Conservation (phyloP, 169 alveolate species). For the Neospora caninum region DNA sequence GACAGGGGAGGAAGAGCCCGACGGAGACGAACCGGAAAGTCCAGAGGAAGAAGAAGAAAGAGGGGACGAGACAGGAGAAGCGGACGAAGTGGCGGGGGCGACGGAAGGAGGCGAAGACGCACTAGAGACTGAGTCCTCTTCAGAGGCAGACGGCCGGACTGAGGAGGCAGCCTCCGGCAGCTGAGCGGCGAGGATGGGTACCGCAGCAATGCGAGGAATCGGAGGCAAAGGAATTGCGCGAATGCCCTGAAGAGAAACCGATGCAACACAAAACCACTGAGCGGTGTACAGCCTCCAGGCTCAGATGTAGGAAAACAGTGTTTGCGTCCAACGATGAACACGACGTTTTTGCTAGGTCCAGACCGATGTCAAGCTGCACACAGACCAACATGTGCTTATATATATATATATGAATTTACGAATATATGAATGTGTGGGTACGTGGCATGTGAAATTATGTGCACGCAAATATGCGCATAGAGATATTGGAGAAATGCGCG, state of each 20-base stretch:
- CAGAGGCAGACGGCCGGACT: background rate
- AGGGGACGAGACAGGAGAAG: background rate
- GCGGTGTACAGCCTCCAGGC: no score
- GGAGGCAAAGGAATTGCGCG: constrained; percentile 25
- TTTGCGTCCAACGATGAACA: no score
- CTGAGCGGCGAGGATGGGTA: background rate
- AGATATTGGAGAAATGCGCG: no score
- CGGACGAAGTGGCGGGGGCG: background rate
- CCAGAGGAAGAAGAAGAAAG: background rate
- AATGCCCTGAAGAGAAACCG: background rate
- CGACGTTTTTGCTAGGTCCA: background rate
- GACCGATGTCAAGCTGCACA: background rate
- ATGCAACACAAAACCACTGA: no score
- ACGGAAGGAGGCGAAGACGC: background rate
- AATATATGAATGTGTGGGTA: no score
- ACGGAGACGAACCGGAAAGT: background rate
- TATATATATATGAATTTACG: background rate
- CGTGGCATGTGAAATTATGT: no score
- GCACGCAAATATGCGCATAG: no score
- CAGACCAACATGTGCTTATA: background rate
- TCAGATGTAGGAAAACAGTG: no score
- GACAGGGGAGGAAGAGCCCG: background rate
- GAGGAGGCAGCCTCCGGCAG: background rate
- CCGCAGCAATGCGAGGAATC: background rate
- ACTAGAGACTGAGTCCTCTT: background rate